Base-by-base conservation (phyloP, 1,139 yeast genomes). In the Lodderomyces margitis region DNA sequence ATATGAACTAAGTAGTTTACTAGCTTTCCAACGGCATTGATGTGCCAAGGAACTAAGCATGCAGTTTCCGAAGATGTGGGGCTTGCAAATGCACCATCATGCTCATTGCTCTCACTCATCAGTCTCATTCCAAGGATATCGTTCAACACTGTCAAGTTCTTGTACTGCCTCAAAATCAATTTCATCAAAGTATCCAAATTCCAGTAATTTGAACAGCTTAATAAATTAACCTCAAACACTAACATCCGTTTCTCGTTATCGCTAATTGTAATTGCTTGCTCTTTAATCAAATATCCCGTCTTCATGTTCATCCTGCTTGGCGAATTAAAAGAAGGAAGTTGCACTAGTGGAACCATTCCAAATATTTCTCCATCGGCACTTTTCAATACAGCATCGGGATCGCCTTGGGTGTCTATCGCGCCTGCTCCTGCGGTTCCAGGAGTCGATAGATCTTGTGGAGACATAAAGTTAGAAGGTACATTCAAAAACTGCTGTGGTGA, bases 31-130 rank as follows among this genome's bases (percentile, higher is more conserved):
- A 87, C 95, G 0, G 95, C 87, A 23, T 78, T 67, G 23, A 87
- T 74, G 59, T 88, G 96, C 88, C 95, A 86, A n/a, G 97, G 97
- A 2, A 83, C 66, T 14, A 70, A 39, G 1, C 32, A 15, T 15
- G 32, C 19, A 3, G 19, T 15, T n/a, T 28, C 19, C 2, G 32
- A 15, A n/a, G 4, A 27, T 3, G 6, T 12, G 15, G 6, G 8
- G 4, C 17, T n/a, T 5, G 4, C 32, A 4, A 11, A 5, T 5
- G 4, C 32, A 4, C n/a, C 3, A 15, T 15, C 32, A 3, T 7
- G n/a, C 12, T 28, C 32, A 15, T 7, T 15, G 5, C 3, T 6
- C 15, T 12, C 14, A 24, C 30, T 14, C 49, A 63, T 47, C 50
- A 53, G 58, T 25, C 61, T 51, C 37, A 65, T 52, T 7, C 78